These are phyloP conservation scores for Sergeia podlipaevii DNA, from an alignment of 208 protist species.

Conservation along the genomic window DNA sequence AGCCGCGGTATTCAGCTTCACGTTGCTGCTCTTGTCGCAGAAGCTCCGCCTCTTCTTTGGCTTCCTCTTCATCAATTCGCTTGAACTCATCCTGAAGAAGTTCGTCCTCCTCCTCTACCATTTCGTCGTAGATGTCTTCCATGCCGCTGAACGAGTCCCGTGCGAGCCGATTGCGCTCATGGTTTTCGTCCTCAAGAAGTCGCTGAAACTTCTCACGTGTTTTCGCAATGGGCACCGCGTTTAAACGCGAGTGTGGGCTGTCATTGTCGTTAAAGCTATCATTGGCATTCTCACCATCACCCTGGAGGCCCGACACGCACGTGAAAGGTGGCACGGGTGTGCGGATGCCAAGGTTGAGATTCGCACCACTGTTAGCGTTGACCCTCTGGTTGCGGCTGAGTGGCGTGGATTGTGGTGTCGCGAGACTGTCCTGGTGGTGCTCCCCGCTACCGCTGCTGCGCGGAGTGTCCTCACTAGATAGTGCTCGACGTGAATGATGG, in stretches of 20 bases:
- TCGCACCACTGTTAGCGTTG: not conserved
- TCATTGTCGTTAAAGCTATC: conserved; percentile 6
- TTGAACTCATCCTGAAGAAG: conserved; percentile 32
- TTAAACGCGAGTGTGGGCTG: not conserved
- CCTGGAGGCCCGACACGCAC: not conserved
- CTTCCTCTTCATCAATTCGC: conserved; percentile 34
- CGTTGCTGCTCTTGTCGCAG: conserved; percentile 7
- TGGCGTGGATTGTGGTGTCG: too few species aligned
- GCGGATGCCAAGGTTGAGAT: not conserved
- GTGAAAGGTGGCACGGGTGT: not conserved
- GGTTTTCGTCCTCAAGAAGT: conserved; percentile 16
- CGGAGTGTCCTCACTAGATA: too few species aligned
- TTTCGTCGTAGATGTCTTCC: conserved; percentile 36
- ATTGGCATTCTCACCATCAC: not conserved
- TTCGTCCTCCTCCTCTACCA: conserved; percentile 36
- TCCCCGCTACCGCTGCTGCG: too few species aligned
- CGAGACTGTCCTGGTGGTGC: too few species aligned
- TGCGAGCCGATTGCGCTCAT: conserved; percentile 24
- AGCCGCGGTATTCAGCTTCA: conserved; percentile 13
- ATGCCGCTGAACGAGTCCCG: conserved; percentile 21
- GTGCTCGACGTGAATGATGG: too few species aligned
- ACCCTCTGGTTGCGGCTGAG: too few species aligned
- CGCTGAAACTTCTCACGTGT: not conserved
- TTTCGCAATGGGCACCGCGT: not conserved
- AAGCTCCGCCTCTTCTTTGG: conserved; percentile 21